Percentiles rank a stretch among this genome's conserved stretches.
These are phyloP conservation scores for Funneliformis caledonium DNA, from an alignment of 371 early-diverging fungal genomes.

Conservation along the genomic window DNA sequence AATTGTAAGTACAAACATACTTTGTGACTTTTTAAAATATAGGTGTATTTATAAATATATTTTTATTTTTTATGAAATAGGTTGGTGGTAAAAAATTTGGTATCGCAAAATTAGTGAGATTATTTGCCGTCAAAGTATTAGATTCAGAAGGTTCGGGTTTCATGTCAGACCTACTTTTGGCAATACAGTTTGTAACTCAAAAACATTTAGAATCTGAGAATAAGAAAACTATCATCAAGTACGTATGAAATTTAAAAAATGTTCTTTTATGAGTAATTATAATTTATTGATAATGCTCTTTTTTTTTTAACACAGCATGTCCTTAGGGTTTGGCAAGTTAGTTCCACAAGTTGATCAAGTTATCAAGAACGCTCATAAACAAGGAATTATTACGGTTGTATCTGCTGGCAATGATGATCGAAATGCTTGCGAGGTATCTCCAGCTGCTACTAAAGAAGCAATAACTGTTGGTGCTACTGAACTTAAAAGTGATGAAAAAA, in stretches of 20 bases:
- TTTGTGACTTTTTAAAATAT: background rate
- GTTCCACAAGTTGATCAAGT: slow-evolving; percentile 45
- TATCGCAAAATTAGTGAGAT: background rate
- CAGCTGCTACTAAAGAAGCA: slow-evolving; percentile 58
- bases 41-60: background rate
- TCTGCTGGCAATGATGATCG: slow-evolving; percentile 70
- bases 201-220: background rate
- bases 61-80: background rate
- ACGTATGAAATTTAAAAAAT: background rate
- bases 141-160: slow-evolving; percentile 13
- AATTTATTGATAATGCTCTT: too few relatives aligned
- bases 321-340: slow-evolving; percentile 41
- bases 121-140: slow-evolving; percentile 2
- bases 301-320: slow-evolving; percentile 40
- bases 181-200: background rate
- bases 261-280: too few relatives aligned
- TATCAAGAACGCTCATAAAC: background rate
- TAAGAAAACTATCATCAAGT: slow-evolving; percentile 24
- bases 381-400: slow-evolving; percentile 59
- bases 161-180: slow-evolving; percentile 27
- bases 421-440: slow-evolving; percentile 65
- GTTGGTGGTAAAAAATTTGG: slow-evolving; percentile 2
- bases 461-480: slow-evolving; percentile 74
- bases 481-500: slow-evolving; percentile 55
- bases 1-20: background rate